Evolutionary conservation across 805 yeast genomes (phyloP).

Genomic region (Saturnispora serradocipensis): DNA sequence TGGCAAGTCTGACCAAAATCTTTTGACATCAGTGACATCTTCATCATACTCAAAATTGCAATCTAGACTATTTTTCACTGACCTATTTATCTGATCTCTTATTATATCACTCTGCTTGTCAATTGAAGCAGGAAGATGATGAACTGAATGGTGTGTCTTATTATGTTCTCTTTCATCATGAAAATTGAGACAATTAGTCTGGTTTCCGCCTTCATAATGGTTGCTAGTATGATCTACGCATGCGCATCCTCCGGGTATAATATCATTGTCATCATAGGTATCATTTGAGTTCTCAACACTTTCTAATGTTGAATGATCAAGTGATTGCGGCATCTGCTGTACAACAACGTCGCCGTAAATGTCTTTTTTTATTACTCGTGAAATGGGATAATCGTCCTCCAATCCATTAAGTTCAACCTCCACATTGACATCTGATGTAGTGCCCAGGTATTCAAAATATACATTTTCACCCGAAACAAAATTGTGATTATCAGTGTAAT

Average conservation of each 20-base stretch:
- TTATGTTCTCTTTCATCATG: slow-evolving; percentile 12
- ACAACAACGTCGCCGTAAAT: slow-evolving; percentile 69
- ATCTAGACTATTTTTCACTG: slow-evolving; percentile 18
- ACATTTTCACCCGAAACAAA: slow-evolving; percentile 20
- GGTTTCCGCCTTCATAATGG: slow-evolving; percentile 2
- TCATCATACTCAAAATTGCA: slow-evolving; percentile 34
- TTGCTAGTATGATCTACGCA: neutral
- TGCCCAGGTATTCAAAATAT: slow-evolving; percentile 17
- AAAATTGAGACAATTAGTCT: slow-evolving; percentile 11
- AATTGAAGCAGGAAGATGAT: slow-evolving; percentile 4
- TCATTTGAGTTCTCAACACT: neutral
- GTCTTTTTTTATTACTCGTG: slow-evolving; percentile 60
- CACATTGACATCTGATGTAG: slow-evolving; percentile 11
- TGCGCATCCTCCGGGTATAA: neutral
- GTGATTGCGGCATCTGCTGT: slow-evolving; percentile 34
- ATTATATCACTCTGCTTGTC: slow-evolving; percentile 17
- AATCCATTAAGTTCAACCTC: slow-evolving; percentile 46
- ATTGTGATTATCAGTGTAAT: neutral
- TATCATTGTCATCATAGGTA: neutral
- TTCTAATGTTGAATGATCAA: neutral
- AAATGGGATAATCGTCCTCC: slow-evolving; percentile 58
- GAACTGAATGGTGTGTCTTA: slow-evolving; percentile 3
- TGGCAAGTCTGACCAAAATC: slow-evolving; percentile 59
- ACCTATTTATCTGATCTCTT: slow-evolving; percentile 14
- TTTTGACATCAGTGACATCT: slow-evolving; percentile 42